Percentiles rank a stretch among this genome's conserved stretches.
These are phyloP conservation scores for Viola odorata DNA, from an alignment of 345 rosid genomes.

Conservation along the genomic window DNA sequence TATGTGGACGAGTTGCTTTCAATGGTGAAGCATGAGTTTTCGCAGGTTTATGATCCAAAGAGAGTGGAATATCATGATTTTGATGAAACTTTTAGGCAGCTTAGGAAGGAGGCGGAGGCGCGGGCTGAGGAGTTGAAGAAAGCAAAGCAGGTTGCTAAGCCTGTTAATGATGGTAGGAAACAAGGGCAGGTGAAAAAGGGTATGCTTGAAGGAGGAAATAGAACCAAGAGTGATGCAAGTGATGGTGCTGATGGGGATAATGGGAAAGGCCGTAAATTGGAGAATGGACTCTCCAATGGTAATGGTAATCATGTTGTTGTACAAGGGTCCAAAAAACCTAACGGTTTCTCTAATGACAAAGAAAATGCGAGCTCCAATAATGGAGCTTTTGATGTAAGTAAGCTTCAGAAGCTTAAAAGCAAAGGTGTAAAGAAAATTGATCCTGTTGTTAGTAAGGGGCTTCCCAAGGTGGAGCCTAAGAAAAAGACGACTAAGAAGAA, in stretches of 20 bases:
- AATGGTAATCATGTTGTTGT: slow-evolving; percentile 31
- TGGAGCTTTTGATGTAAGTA: slow-evolving; percentile 82
- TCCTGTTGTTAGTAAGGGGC: slow-evolving; percentile 55
- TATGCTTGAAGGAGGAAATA: slow-evolving; percentile 59
- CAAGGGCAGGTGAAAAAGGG: slow-evolving; percentile 52
- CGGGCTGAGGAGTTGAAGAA: slow-evolving; percentile 82
- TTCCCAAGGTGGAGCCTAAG: slow-evolving; percentile 63
- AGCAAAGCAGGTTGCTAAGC: slow-evolving; percentile 51
- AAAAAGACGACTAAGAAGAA: slow-evolving; percentile 76
- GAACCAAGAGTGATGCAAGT: slow-evolving; percentile 33
- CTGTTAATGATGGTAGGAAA: slow-evolving; percentile 46
- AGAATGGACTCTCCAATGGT: slow-evolving; percentile 61
- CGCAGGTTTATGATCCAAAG: slow-evolving; percentile 76
- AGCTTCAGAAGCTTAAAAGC: slow-evolving; percentile 78
- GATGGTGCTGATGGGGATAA: slow-evolving; percentile 56
- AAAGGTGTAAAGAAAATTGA: slow-evolving; percentile 91
- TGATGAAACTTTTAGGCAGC: slow-evolving; percentile 83
- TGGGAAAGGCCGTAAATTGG: slow-evolving; percentile 39
- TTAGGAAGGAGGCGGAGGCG: slow-evolving; percentile 88
- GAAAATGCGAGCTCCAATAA: slow-evolving; percentile 63
- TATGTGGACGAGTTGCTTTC: slow-evolving; percentile 90
- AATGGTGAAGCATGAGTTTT: slow-evolving; percentile 64
- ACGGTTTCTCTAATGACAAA: slow-evolving; percentile 58
- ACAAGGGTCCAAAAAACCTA: slow-evolving; percentile 35
- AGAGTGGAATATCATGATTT: slow-evolving; percentile 55